These are phyloP conservation scores for Lachancea sp. DNA, from an alignment of 805 yeast genomes.

Conservation along the genomic window DNA sequence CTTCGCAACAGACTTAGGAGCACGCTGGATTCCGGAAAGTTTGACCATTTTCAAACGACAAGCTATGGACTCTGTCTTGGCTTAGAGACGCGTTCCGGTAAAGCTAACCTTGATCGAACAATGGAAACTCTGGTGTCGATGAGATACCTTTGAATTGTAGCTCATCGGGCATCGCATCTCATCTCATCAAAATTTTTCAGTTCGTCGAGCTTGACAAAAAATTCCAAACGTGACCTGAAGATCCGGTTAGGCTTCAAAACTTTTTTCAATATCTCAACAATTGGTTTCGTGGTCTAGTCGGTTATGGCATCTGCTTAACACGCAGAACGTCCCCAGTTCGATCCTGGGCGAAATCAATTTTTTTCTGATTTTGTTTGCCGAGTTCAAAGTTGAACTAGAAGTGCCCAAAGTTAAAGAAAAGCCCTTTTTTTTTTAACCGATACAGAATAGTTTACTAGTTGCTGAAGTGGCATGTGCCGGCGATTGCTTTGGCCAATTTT, in stretches of 20 bases:
- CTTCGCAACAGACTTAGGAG: neutral
- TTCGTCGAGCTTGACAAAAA: neutral
- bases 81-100: neutral
- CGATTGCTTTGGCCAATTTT: slow-evolving; percentile 46
- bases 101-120: neutral
- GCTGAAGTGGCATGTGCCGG: slow-evolving; percentile 39
- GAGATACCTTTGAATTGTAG: neutral
- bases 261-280: slow-evolving; percentile 9
- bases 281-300: slow-evolving; percentile 98
- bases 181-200: slow-evolving; percentile 12
- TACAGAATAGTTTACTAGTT: neutral
- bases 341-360: slow-evolving; percentile 98
- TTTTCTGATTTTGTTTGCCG: slow-evolving; percentile 22
- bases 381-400: too few relatives aligned
- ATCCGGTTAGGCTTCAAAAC: neutral
- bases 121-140: neutral
- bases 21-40: neutral
- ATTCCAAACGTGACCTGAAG: too few relatives aligned
- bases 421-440: too few relatives aligned
- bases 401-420: too few relatives aligned
- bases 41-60: neutral
- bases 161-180: slow-evolving; percentile 12
- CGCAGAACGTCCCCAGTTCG: slow-evolving; percentile 99
- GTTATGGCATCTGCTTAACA: slow-evolving; percentile 99
- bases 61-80: neutral